Conservation (phyloP, 202 grass and related monocot genomes). For the Eragrostis tef region DNA sequence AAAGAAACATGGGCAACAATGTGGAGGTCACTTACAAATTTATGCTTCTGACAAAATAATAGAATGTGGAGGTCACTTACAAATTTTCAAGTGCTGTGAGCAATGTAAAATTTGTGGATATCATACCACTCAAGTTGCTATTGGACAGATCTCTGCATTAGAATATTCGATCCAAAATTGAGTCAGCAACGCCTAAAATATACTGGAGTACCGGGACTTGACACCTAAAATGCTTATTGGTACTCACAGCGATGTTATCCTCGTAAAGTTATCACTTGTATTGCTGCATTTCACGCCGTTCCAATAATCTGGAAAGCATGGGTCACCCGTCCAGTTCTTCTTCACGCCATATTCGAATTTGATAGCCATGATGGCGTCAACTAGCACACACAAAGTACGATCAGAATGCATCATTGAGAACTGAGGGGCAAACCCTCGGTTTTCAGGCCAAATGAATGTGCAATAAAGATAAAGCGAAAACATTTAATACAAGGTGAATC, state of each 20-base stretch:
- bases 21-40: constrained; percentile 21
- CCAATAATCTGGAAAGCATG: constrained; percentile 52
- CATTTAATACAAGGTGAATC: neutral
- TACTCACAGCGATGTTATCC: constrained; percentile 46
- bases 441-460: neutral
- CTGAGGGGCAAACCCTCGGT: no score
- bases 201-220: neutral
- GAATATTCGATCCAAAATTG: neutral
- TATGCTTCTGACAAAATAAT: neutral
- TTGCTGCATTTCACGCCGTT: constrained; percentile 40
- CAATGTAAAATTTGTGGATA: constrained; percentile 31
- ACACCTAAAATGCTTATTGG: neutral
- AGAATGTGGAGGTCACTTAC: constrained; percentile 24
- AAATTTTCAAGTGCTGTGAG: constrained; percentile 21
- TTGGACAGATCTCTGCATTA: constrained; percentile 37
- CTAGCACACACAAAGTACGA: neutral
- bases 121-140: neutral
- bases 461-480: neutral
- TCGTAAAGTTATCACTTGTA: neutral
- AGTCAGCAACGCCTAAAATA: neutral
- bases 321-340: constrained; percentile 62
- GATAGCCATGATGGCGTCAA: constrained; percentile 56
- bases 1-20: no score
- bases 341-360: constrained; percentile 42
- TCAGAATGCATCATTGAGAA: neutral